Base-by-base conservation (phyloP, 2,329 filamentous ascomycete species). In the Tolypocladium sp. region DNA sequence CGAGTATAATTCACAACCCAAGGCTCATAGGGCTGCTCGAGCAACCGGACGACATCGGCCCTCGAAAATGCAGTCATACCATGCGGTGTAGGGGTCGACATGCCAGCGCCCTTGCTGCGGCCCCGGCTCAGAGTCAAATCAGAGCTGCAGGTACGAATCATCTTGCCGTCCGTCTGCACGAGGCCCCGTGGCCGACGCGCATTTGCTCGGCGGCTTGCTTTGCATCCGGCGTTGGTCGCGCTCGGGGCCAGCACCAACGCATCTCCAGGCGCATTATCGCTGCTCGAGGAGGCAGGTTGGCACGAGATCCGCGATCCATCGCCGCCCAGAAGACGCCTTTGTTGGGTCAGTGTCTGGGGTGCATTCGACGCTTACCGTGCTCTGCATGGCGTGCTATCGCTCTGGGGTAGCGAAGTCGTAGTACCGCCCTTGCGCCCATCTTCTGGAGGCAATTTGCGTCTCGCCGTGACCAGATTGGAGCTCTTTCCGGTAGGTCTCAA, bases 141-240 rank as follows among this genome's bases (percentile, higher is more conserved):
- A 49, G 20, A 40, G 35, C 49, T 54, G 57, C 57, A 58, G 57
- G 57, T 56, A 42, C 57, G 57, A 58, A 58, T 58, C 57, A 58
- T 37, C 25, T 51, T 17, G 57, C 52, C 37, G 46, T 33, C 27
- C 27, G 49, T n/a, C 30, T 22, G 54, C 54, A 56, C 54, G 54
- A 12, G 38, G 54, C 17, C 27, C 54, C 38, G 22, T 33, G 54
- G 37, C 54, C 54, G 40, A 40, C 12, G 54, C 37, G 54, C 54
- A 56, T 56, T 56, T 40, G 37, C 54, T 27, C 42, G 12, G 42
- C 22, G 42, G 7, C 22, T 46, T n/a, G 30, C 30, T 52, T n/a
- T 35, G 30, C 49, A 20, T 52, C 20, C 49, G 49, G 9, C 25
- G 27, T 30, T 17, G 25, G 6, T 22, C 4, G 22, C 25, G 46